phyloP scores from a whole-genome alignment of 306 rosid genomes.

The Citrullus colocynthis region DNA sequence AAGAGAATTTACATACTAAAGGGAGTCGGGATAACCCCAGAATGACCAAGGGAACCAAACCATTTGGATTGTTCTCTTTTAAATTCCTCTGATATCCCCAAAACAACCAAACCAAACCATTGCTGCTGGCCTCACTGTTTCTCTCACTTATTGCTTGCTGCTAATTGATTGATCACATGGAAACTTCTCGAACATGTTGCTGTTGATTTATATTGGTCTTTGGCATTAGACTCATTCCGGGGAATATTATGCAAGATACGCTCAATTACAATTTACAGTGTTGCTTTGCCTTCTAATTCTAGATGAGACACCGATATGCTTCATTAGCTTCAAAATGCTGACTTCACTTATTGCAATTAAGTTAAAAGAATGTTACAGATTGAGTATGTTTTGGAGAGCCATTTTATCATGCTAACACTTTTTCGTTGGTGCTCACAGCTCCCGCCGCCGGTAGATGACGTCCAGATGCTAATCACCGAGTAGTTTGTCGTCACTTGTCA shows the following conservation, averaged over 20 bases:
- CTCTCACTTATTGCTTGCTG: not conserved
- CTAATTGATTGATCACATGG: too few relatives aligned
- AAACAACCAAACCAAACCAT: not conserved
- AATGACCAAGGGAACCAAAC: not conserved
- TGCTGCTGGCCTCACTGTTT: not conserved
- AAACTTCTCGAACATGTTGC: not conserved
- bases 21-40: not conserved
- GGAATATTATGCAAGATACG: not conserved
- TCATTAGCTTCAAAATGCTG: not conserved
- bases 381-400: not conserved
- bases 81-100: too few relatives aligned
- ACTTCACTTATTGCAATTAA: not conserved
- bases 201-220: not conserved
- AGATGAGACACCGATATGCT: not conserved
- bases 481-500: constrained; percentile 15
- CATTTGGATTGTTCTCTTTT: not conserved
- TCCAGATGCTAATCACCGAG: constrained; percentile 78
- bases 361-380: not conserved
- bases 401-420: not conserved
- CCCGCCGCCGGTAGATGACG: constrained; percentile 42
- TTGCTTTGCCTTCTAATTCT: not conserved
- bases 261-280: not conserved
- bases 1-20: not conserved
- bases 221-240: not conserved
- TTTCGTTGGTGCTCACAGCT: constrained; percentile 49